Conservation (phyloP, 1,284 basidiomycete genomes). For the Anthracocystis panici-leucophaei region DNA sequence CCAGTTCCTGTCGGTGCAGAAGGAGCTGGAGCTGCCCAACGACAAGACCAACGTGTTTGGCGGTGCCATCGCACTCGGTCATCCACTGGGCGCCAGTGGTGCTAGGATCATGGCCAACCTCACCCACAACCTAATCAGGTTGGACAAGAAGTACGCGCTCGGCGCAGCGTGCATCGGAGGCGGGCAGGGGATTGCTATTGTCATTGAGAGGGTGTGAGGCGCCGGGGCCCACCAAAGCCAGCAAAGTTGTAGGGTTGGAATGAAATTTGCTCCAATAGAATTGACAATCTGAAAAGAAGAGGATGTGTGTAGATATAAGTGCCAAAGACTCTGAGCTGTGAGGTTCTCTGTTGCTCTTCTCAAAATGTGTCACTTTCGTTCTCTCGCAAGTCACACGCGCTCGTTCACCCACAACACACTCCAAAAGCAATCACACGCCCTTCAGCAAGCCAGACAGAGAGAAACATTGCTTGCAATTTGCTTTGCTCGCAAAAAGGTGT, state of each 20-base stretch:
- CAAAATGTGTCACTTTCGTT: no score
- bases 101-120: conserved; percentile 74
- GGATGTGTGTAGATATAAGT: no score
- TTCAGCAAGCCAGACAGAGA: no score
- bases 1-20: conserved; percentile 90
- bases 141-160: conserved; percentile 74
- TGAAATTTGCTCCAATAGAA: conserved; percentile 1
- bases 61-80: conserved; percentile 73
- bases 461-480: no score
- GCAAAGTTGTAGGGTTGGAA: background rate
- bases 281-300: no score
- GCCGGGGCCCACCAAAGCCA: no score
- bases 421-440: no score
- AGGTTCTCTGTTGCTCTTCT: no score
- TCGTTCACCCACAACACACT: no score
- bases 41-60: conserved; percentile 75
- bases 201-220: conserved; percentile 68
- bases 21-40: conserved; percentile 79
- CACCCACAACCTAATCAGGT: conserved; percentile 73
- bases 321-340: no score
- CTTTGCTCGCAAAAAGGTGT: no score
- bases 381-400: no score
- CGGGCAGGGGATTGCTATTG: conserved; percentile 71
- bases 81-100: conserved; percentile 74
- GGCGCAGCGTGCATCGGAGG: conserved; percentile 74